Base-by-base conservation (phyloP, 768 basidiomycete genomes). In the Hericium rajendrae region DNA sequence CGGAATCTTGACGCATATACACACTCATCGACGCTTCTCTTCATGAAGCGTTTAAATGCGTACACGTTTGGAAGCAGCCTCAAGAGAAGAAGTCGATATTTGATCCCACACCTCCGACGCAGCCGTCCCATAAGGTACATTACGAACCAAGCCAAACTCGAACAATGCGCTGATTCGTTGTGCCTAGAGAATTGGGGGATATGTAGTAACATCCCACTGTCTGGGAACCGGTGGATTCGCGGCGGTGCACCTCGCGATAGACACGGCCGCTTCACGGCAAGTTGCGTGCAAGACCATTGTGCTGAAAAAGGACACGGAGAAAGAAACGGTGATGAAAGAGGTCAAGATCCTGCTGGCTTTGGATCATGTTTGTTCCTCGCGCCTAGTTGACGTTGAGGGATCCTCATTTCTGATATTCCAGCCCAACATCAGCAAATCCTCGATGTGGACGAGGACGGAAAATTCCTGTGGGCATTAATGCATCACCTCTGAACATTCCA, bases 281-380 rank as follows among this genome's bases (percentile, higher is more conserved):
- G 86, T 89, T 26, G 90, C 90, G 20, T 91, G 89, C 69, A 92
- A 92, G 68, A 89, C 83, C 57, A 86, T 92, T 65, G 81, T 80
- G 62, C 78, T 74, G 1, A 82, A 81, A 67, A 79, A 78, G 54
- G 80, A 78, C 20, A 76, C 76, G 51, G 85, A 87, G 48, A 68
- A 81, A 24, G 74, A 70, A 3, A 78, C 82, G 62, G 79, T 86
- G 20, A 83, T 85, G 82, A 91, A 88, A 63, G 89, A 92, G 70
- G 85, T 89, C 28, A 78, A 78, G 52, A 85, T 92, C 52, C 71
- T 92, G 18, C 82, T 82, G 66, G 78, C 77, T 8, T 71, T 92
- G 37, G 75, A 83, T 61, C 90, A 91, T 68, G 90, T 89, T 64
- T 60, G 81, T 67, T 6, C 3, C 38, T 32, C 18, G 16, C 11